Evolutionary conservation across 768 basidiomycete species (phyloP).

Genomic region (Tricholoma bakamatsutake): DNA sequence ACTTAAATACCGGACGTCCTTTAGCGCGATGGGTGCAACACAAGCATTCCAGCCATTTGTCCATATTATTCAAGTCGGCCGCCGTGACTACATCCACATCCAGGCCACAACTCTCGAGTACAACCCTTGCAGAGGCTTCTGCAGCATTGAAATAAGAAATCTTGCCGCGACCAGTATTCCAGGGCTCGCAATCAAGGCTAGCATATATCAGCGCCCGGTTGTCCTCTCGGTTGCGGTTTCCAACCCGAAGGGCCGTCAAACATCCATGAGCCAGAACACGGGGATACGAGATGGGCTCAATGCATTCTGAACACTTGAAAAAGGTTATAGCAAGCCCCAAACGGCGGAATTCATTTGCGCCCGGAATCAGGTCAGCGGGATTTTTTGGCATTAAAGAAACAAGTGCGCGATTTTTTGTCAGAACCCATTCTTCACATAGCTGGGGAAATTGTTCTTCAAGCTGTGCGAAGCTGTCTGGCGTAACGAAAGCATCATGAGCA

Average conservation of each 20-base stretch:
- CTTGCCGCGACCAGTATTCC: constrained; percentile 14
- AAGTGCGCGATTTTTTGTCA: constrained; percentile 13
- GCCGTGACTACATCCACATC: constrained; percentile 10
- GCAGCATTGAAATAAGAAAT: constrained; percentile 12
- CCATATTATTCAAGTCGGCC: constrained; percentile 15
- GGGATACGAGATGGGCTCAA: constrained; percentile 21
- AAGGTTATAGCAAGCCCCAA: constrained; percentile 19
- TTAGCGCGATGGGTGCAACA: constrained; percentile 11
- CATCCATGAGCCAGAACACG: constrained; percentile 20
- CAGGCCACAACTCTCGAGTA: constrained; percentile 14
- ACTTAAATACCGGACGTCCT: constrained; percentile 16
- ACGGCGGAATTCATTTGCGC: constrained; percentile 5
- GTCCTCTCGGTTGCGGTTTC: constrained; percentile 20
- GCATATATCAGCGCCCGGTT: constrained; percentile 11
- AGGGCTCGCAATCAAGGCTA: constrained; percentile 15
- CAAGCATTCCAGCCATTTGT: constrained; percentile 18
- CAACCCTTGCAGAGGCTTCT: constrained; percentile 10
- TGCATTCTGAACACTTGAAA: constrained; percentile 20
- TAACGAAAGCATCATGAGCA: constrained; percentile 10
- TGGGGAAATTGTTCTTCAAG: constrained; percentile 11
- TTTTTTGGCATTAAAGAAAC: constrained; percentile 13
- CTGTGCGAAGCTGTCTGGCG: constrained; percentile 14
- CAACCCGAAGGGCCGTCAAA: constrained; percentile 13
- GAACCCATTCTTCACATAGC: constrained; percentile 16
- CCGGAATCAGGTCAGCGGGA: neutral